phyloP scores from a whole-genome alignment of 768 basidiomycete species.

The Amanita rimosa region DNA sequence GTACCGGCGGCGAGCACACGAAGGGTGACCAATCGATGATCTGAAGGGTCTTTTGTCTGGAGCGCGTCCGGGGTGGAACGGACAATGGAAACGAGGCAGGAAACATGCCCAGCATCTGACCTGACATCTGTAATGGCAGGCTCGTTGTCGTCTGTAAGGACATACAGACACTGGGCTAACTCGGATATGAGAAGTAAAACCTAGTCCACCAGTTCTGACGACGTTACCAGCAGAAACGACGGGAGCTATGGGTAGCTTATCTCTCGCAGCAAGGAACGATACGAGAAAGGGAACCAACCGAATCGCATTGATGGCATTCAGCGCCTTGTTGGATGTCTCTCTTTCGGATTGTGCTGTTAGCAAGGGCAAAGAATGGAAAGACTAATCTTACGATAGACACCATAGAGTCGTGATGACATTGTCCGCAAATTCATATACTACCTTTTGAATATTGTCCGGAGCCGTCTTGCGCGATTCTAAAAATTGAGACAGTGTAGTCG shows the following conservation, averaged over 20 bases:
- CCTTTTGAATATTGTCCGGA: conserved; percentile 58
- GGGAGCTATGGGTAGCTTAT: conserved; percentile 56
- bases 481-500: conserved; percentile 56
- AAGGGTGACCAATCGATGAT: conserved; percentile 42
- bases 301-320: conserved; percentile 77
- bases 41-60: conserved; percentile 29
- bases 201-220: not conserved
- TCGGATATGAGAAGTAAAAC: not conserved
- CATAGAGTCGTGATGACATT: conserved; percentile 88
- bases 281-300: conserved; percentile 75
- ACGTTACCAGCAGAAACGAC: conserved; percentile 71
- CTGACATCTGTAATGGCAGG: conserved; percentile 59
- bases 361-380: not conserved
- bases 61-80: conserved; percentile 22
- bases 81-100: conserved; percentile 56
- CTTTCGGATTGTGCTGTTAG: conserved; percentile 28
- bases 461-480: conserved; percentile 48
- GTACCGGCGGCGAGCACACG: conserved; percentile 62
- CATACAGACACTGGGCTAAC: conserved; percentile 84
- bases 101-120: conserved; percentile 44
- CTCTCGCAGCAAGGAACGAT: conserved; percentile 73
- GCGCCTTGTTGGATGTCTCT: conserved; percentile 89
- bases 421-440: conserved; percentile 82
- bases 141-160: conserved; percentile 86
- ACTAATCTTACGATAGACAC: conserved; percentile 79